These are phyloP conservation scores for Globisporangium barbulae DNA, from an alignment of 352 stramenopile genomes.

Conservation along the genomic window DNA sequence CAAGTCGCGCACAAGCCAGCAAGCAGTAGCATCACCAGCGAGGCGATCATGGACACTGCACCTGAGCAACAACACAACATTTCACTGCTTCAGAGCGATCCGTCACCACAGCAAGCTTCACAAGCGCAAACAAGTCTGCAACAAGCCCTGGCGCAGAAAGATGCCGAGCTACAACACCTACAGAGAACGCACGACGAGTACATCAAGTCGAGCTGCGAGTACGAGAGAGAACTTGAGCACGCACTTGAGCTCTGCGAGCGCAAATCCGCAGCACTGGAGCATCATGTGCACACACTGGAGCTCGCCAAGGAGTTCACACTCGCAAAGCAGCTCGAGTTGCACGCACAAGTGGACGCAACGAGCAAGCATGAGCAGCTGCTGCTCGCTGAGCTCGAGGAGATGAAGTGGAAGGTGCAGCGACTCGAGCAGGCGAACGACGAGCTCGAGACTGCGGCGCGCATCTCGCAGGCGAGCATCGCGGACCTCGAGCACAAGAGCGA, in stretches of 20 bases:
- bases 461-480: conserved; percentile 54
- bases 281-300: conserved; percentile 28
- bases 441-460: conserved; percentile 57
- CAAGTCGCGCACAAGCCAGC: background rate
- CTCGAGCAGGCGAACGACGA: conserved; percentile 73
- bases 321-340: conserved; percentile 14
- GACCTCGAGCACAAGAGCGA: conserved; percentile 62
- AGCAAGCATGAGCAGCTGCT: conserved; percentile 31
- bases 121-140: conserved; percentile 2
- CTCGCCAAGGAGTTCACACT: conserved; percentile 26
- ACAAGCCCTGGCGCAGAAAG: conserved; percentile 6
- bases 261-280: conserved; percentile 27
- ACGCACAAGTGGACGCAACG: conserved; percentile 27
- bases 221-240: conserved; percentile 64
- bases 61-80: background rate
- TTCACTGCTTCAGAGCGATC: no score
- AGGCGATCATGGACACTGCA: background rate
- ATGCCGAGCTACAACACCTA: conserved; percentile 40
- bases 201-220: conserved; percentile 70
- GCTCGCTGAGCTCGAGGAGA: conserved; percentile 34
- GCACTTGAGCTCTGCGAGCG: conserved; percentile 58
- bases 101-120: background rate
- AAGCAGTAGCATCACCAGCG: background rate
- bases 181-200: conserved; percentile 73
- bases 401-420: conserved; percentile 67